These are phyloP conservation scores for Acanthamoeba sp. DNA, from an alignment of 208 protist genomes.

Conservation along the genomic window DNA sequence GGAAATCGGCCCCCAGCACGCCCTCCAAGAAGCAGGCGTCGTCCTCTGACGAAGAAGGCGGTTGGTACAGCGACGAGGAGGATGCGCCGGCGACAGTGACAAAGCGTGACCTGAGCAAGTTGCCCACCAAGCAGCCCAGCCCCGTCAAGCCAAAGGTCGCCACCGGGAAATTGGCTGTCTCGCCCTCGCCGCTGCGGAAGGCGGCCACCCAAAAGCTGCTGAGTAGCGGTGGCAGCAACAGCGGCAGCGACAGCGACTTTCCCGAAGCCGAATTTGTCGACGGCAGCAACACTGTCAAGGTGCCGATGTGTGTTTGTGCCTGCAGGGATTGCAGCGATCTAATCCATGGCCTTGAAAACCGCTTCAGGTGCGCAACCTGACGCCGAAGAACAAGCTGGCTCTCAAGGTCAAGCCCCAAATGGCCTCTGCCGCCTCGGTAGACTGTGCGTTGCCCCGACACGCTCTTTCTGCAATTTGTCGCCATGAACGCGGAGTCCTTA, in stretches of 20 bases:
- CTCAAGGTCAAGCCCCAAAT: neutral
- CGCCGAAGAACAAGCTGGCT: neutral
- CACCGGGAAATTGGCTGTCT: neutral
- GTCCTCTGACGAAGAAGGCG: constrained; percentile 7
- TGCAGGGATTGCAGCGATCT: too few species aligned
- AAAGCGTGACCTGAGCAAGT: neutral
- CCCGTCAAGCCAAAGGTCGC: neutral
- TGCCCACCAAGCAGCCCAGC: neutral
- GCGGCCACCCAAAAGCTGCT: constrained; percentile 6
- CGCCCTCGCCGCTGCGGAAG: neutral
- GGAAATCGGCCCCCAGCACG: neutral
- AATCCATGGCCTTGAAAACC: too few species aligned
- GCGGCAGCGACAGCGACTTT: constrained; percentile 4
- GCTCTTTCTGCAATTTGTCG: neutral
- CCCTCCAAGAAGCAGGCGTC: neutral
- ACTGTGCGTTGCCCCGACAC: neutral
- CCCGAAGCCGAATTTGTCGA: constrained; percentile 69
- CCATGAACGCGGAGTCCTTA: too few species aligned
- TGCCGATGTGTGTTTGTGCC: too few species aligned
- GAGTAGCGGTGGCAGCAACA: neutral
- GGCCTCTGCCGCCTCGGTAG: neutral
- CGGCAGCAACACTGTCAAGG: constrained; percentile 67
- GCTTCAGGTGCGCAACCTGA: constrained; percentile 36
- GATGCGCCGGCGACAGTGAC: constrained; percentile 30
- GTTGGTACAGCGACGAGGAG: constrained; percentile 69